Conservation (phyloP, 768 basidiomycete species). For the Boletus rubroflammeus region DNA sequence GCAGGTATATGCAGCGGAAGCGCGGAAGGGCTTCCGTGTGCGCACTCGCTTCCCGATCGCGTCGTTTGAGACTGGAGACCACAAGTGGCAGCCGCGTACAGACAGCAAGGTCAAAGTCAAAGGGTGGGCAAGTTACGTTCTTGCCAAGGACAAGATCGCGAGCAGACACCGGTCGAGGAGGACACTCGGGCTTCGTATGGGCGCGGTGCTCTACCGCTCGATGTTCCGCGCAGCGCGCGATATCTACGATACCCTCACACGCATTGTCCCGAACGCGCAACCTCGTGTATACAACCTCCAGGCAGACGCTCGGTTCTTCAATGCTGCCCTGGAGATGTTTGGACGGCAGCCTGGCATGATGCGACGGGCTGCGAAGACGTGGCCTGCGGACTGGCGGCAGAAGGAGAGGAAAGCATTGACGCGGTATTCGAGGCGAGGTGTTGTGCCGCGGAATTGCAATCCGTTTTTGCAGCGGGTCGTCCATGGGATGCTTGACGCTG, state of each 20-base stretch:
- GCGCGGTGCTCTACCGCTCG: conserved; percentile 32
- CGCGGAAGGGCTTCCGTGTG: conserved; percentile 27
- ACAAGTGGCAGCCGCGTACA: conserved; percentile 17
- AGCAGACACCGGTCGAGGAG: conserved; percentile 25
- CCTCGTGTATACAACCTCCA: conserved; percentile 35
- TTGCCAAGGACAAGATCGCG: conserved; percentile 19
- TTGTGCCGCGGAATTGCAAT: conserved; percentile 27
- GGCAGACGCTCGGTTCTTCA: conserved; percentile 68
- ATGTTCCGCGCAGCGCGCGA: conserved; percentile 34
- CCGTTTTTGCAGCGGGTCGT: conserved; percentile 36
- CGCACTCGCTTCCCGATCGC: conserved; percentile 5
- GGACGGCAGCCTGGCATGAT: conserved; percentile 21
- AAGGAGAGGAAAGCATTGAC: conserved; percentile 27
- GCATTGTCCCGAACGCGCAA: conserved; percentile 22
- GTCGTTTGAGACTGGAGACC: conserved; percentile 1
- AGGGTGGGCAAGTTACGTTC: conserved; percentile 38
- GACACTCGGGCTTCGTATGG: conserved; percentile 29
- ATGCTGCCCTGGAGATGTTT: conserved; percentile 51
- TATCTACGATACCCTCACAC: conserved; percentile 23
- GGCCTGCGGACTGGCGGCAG: conserved; percentile 30
- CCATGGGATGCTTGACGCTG: conserved; percentile 37
- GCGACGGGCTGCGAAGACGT: conserved; percentile 13
- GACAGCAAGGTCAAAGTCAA: conserved; percentile 21
- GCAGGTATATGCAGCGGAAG: conserved; percentile 50
- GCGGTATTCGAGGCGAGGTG: conserved; percentile 28